Evolutionary conservation across 345 rosid genomes (phyloP), one percentile per base, ranked within the genome.

Genomic region (Hibiscus mutabilis): DNA sequence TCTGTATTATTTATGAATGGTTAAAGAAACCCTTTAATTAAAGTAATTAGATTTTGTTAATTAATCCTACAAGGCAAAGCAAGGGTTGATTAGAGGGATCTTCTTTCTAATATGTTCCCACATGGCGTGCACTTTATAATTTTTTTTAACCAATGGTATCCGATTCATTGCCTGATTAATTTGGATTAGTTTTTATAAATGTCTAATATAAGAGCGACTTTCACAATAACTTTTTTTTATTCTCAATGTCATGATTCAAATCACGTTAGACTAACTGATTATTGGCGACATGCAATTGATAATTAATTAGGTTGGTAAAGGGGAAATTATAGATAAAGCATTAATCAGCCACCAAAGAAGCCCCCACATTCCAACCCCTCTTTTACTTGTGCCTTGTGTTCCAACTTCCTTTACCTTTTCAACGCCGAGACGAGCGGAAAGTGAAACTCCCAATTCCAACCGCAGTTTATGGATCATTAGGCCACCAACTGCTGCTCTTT

Each of bases 381-480:
- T 66, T 68, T 18, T 53, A 35, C 62, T 29, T 31, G 8, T 68
- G 73, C 8, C 33, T 56, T 35, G 7, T 14, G 47, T 60, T 58
- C 19, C 47, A 57, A 6, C 33, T 70, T 49, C 46, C 68, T 72
- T 49, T 47, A 31, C 24, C 52, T 61, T 72, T 55, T 72, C 61
- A 62, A 29, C 61, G 61, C 59, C 75, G 75, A 49, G 69, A 72
- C 33, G 16, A 53, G 68, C 75, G 75, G 69, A 19, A 71, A 42
- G 33, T 14, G 16, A 59, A 44, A 42, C 49, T 22, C 61, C 61
- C 33, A 42, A 40, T 69, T 35, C 72, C 33, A 31, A 53, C 6
- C 72, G 62, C 72, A 19, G 72, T 33, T 69, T 69, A 18, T 29
- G 72, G 61, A 53, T 19, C 14, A 53, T 68, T 67, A 27, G 71